Conservation (phyloP, 345 rosid species). For the Citrus medica region DNA sequence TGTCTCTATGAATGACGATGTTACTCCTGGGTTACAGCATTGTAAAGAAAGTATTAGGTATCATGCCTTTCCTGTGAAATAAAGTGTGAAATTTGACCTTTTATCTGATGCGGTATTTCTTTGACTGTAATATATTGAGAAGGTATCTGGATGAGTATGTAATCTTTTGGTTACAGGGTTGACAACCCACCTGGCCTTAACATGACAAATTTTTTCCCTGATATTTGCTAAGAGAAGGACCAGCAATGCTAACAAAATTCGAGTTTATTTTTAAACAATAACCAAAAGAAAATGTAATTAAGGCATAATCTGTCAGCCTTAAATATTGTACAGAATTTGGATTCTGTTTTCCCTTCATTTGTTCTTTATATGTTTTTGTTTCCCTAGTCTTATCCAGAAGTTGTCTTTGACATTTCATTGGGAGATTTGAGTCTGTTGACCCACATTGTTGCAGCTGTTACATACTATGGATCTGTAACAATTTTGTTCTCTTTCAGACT, state of each 20-base stretch:
- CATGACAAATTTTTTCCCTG: neutral
- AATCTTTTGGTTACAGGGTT: neutral
- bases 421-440: neutral
- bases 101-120: neutral
- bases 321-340: neutral
- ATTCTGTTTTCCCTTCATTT: neutral
- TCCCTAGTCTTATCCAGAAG: too few species aligned
- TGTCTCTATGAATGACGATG: neutral
- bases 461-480: neutral
- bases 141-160: neutral
- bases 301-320: neutral
- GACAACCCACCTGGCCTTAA: neutral
- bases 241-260: neutral
- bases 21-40: neutral
- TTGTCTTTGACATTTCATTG: neutral
- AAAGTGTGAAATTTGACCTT: neutral
- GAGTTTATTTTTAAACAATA: neutral
- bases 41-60: neutral
- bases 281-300: neutral
- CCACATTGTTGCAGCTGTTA: neutral
- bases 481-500: constrained; percentile 44
- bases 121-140: neutral
- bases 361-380: neutral
- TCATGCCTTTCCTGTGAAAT: neutral
- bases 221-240: neutral